These are phyloP conservation scores for Pseudogymnoascus sp. DNA, from an alignment of 2,329 filamentous ascomycete genomes.

Conservation along the genomic window DNA sequence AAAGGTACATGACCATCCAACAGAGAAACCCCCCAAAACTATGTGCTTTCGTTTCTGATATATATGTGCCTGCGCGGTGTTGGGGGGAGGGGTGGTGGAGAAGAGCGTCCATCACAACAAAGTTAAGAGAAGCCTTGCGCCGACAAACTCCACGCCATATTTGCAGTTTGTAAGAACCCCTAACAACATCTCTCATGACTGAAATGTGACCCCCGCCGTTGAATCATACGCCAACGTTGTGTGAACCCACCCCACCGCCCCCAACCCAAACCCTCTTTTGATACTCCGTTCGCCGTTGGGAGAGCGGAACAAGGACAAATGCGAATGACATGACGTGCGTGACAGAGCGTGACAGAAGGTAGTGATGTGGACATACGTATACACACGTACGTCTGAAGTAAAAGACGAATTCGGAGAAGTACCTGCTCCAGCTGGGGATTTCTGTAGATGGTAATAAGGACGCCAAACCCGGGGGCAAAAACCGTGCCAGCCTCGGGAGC, in stretches of 20 bases:
- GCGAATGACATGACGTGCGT: conserved; percentile 4
- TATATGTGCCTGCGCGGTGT: neutral
- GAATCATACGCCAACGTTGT: conserved; percentile 2
- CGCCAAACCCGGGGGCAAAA: neutral
- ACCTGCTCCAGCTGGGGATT: neutral
- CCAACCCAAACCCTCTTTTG: conserved; percentile 8
- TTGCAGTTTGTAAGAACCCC: neutral
- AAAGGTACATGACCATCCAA: neutral
- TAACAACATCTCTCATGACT: conserved; percentile 6
- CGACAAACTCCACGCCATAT: conserved; percentile 7
- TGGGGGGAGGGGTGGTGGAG: neutral
- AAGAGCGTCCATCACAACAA: neutral
- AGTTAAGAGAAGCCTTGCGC: neutral
- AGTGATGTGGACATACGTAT: neutral
- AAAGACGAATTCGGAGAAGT: neutral
- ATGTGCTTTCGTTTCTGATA: conserved; percentile 6
- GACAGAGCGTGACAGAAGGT: neutral
- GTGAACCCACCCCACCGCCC: neutral
- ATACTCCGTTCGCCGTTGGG: conserved; percentile 8
- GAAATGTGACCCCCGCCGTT: neutral
- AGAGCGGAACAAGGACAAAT: conserved; percentile 8
- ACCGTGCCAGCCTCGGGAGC: neutral
- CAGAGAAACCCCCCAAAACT: neutral
- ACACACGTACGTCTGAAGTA: conserved; percentile 1
- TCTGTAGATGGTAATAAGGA: conserved; percentile 1